These are phyloP conservation scores for Betula pendula DNA, from an alignment of 306 rosid species.

Conservation along the genomic window DNA sequence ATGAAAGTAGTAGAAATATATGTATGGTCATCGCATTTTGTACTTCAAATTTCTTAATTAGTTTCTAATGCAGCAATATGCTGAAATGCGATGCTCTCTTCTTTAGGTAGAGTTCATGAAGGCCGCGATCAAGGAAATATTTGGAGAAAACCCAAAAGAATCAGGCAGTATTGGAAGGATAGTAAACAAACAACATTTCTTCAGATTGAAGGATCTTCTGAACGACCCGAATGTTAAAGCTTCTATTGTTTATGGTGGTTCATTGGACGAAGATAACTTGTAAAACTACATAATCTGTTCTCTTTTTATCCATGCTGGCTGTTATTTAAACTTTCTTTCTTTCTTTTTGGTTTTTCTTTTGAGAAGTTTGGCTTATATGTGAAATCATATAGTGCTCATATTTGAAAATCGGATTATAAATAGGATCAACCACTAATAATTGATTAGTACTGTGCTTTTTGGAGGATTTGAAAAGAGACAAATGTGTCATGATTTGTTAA, in stretches of 20 bases:
- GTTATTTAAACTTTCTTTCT: neutral
- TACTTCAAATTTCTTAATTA: neutral
- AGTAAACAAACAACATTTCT: slow-evolving; percentile 47
- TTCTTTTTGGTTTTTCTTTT: too few species aligned
- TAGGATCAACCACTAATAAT: too few species aligned
- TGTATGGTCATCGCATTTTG: neutral
- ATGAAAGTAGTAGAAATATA: slow-evolving; percentile 3
- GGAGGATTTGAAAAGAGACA: too few species aligned
- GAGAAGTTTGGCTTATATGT: too few species aligned
- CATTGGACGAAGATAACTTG: slow-evolving; percentile 60
- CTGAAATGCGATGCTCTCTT: neutral
- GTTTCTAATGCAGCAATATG: neutral
- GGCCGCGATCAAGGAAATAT: slow-evolving; percentile 46
- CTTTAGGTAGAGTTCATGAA: slow-evolving; percentile 55
- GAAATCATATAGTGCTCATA: too few species aligned
- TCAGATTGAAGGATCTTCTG: slow-evolving; percentile 50
- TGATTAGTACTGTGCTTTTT: too few species aligned
- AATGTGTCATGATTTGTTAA: too few species aligned
- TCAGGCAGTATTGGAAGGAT: slow-evolving; percentile 53
- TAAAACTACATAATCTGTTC: slow-evolving; percentile 26
- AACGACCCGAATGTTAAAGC: slow-evolving; percentile 40
- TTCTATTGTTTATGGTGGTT: slow-evolving; percentile 66
- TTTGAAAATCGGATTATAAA: too few species aligned
- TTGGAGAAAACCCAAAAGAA: slow-evolving; percentile 51
- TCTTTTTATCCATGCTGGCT: neutral